Base-by-base conservation (phyloP, 2,329 filamentous ascomycete species). In the Hawksworthiomyces lignivorus region DNA sequence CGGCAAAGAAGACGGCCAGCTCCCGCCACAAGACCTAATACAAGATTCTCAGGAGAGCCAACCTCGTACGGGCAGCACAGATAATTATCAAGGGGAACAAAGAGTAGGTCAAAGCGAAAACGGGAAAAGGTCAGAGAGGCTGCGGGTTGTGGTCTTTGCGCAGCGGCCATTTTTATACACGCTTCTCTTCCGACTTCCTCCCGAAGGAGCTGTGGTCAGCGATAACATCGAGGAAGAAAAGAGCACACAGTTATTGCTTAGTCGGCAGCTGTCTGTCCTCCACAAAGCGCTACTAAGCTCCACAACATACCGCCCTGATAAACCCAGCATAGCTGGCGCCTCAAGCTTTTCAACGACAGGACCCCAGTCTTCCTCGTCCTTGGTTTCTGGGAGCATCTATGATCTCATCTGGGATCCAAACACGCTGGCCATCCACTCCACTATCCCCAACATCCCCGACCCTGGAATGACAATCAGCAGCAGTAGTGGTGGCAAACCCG, bases 151-250 rank as follows among this genome's bases (percentile, higher is more conserved):
- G 7, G 73, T 88, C 37, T 89, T 88, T 55, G 74, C 82, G 34
- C 78, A 80, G 57, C 75, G 73, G 19, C 86, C 86, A 0, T 90
- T 90, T 60, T 74, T 90, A 36, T 89, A 85, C 57, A 75, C 81
- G 2, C 82, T 92, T 47, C 65, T 92, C 4, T 90, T 90, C 58
- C 63, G 73, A 36, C 64, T 26, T 12, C 7, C 32, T 7, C n/a
- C 32, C 12, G 15, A 20, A 19, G 22, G 8, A 10, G 21, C 24
- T 10, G 14, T 32, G 4, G 19, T 19, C 3, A 7, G 11, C 12
- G 30, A 32, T 3, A 34, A 21, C 17, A 11, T 6, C 0, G 22
- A 26, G 27, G 27, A 20, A 6, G 35, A 41, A 11, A 34, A 39
- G 9, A 20, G 12, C 2, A 10, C 41, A n/a, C 44, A 50, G 40